Percentiles rank a stretch among this genome's conserved stretches.
Conservation (phyloP, 108 stramenopile species). For the Schizochytrium sp. region DNA sequence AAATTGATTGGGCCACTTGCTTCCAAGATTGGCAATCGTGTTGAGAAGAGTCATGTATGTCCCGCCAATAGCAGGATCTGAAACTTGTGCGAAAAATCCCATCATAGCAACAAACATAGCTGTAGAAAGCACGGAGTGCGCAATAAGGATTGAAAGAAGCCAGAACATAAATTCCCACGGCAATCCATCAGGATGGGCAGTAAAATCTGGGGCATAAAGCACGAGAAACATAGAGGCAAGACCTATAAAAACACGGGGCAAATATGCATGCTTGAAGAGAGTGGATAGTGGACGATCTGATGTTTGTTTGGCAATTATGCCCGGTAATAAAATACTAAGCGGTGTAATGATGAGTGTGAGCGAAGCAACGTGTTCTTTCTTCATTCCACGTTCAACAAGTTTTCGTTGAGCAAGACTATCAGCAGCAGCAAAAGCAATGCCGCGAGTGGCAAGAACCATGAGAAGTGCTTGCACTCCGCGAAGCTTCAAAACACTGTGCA, state of each 20-base stretch:
- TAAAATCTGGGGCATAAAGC: constrained; percentile 76
- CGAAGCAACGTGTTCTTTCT: constrained; percentile 68
- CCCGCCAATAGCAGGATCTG: constrained; percentile 97
- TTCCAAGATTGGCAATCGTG: constrained; percentile 93
- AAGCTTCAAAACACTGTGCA: constrained; percentile 85
- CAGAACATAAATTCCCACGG: constrained; percentile 79
- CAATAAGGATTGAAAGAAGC: constrained; percentile 84
- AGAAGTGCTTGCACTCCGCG: constrained; percentile 86
- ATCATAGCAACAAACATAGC: constrained; percentile 97
- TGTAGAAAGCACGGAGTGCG: constrained; percentile 86
- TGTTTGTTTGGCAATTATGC: constrained; percentile 61
- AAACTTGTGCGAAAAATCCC: constrained; percentile 94
- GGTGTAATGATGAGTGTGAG: constrained; percentile 78
- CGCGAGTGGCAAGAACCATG: constrained; percentile 84
- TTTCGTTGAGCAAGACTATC: constrained; percentile 75
- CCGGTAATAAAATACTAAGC: constrained; percentile 84
- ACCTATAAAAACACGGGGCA: constrained; percentile 79
- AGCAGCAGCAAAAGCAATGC: constrained; percentile 73
- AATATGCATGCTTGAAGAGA: constrained; percentile 87
- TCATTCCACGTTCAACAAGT: constrained; percentile 77
- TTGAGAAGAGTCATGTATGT: constrained; percentile 99
- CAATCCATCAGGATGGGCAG: background rate
- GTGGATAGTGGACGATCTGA: constrained; percentile 74
- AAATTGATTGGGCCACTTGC: constrained; percentile 88
- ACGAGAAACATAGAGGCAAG: constrained; percentile 83